Conservation (phyloP, 371 early-diverging fungal genomes). For the Phascolomyces articulosus region DNA sequence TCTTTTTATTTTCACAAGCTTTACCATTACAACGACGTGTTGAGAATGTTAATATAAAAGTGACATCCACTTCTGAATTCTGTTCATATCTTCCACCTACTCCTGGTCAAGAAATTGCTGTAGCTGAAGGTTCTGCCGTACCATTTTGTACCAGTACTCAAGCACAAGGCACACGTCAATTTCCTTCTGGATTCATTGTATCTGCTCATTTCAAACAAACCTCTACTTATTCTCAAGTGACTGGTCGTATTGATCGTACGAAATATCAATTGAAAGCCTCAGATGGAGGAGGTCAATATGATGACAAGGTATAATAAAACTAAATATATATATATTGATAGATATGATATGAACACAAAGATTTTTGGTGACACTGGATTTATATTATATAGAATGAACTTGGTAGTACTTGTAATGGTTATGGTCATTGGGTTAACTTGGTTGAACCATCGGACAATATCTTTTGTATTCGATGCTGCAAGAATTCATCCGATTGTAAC, state of each 20-base stretch:
- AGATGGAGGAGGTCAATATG: slow-evolving; percentile 61
- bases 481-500: slow-evolving; percentile 32
- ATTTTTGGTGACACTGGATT: background rate
- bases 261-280: slow-evolving; percentile 35
- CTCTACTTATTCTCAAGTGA: slow-evolving; percentile 47
- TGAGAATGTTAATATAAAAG: slow-evolving; percentile 14
- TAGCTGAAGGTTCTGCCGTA: slow-evolving; percentile 36
- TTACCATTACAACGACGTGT: slow-evolving; percentile 5
- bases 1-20: background rate
- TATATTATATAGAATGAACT: slow-evolving; percentile 17
- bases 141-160: slow-evolving; percentile 32
- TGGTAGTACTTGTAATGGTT: slow-evolving; percentile 30
- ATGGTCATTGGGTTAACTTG: slow-evolving; percentile 39
- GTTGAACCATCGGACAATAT: slow-evolving; percentile 36
- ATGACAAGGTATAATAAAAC: slow-evolving; percentile 15
- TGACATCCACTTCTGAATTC: slow-evolving; percentile 27
- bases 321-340: background rate
- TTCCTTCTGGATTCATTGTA: slow-evolving; percentile 52
- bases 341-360: too few species aligned
- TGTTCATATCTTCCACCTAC: slow-evolving; percentile 49
- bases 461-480: slow-evolving; percentile 52
- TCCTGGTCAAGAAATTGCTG: slow-evolving; percentile 38
- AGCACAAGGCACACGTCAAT: slow-evolving; percentile 21
- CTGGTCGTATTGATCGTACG: slow-evolving; percentile 48
- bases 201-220: slow-evolving; percentile 40